Evolutionary conservation across 768 basidiomycete species (phyloP).

Genomic region (Tricholoma saponaceum): DNA sequence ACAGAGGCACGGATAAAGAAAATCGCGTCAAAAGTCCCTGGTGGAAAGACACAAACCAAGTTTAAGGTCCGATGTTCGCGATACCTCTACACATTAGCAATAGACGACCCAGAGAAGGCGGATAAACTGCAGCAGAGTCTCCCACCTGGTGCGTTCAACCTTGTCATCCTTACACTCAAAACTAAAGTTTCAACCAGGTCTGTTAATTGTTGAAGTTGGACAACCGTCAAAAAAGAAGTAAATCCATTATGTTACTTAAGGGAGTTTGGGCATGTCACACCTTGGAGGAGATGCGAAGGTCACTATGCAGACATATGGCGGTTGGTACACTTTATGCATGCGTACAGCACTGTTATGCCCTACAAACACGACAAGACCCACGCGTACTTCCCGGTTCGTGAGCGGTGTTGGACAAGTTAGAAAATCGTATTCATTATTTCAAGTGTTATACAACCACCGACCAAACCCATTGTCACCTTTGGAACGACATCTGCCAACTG

Average conservation of each 20-base stretch:
- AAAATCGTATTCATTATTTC: constrained; percentile 13
- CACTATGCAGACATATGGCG: constrained; percentile 21
- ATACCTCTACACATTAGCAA: constrained; percentile 94
- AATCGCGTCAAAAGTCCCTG: constrained; percentile 61
- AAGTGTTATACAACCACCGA: constrained; percentile 15
- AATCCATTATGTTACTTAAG: constrained; percentile 20
- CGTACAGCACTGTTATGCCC: constrained; percentile 24
- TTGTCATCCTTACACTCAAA: background rate
- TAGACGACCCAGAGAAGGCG: constrained; percentile 97
- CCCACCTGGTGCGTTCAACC: constrained; percentile 80
- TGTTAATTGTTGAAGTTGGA: constrained; percentile 69
- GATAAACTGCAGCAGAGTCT: constrained; percentile 95
- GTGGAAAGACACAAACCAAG: constrained; percentile 83
- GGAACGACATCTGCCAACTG: constrained; percentile 12
- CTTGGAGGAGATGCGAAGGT: constrained; percentile 10
- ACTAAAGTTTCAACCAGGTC: constrained; percentile 38
- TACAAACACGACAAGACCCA: constrained; percentile 9
- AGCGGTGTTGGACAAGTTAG: background rate
- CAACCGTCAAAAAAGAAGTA: constrained; percentile 74
- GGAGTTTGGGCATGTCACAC: constrained; percentile 16
- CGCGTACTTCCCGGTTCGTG: background rate
- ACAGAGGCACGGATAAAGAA: constrained; percentile 98
- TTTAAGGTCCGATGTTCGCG: constrained; percentile 98
- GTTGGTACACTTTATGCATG: constrained; percentile 29
- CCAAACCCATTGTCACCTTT: constrained; percentile 17